A percentile compares a stretch with the other conserved stretches of the same genome.
phyloP scores from a whole-genome alignment of 768 basidiomycete species.

The Psilocybe cyanescens region DNA sequence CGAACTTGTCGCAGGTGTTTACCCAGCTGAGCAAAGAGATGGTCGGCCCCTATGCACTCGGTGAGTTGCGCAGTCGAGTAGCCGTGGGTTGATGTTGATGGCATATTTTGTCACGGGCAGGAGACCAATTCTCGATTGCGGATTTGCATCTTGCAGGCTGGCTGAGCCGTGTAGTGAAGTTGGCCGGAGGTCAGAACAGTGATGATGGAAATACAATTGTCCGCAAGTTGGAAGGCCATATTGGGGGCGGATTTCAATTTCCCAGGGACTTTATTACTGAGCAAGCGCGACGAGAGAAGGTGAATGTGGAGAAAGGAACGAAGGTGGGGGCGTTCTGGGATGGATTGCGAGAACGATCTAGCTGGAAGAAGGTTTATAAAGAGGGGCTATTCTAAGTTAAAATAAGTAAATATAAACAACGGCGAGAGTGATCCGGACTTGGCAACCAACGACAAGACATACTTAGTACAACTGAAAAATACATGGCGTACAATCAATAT shows the following conservation, averaged over 20 bases:
- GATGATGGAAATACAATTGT: slow-evolving; percentile 58
- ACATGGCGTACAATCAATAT: neutral
- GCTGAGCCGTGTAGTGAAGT: slow-evolving; percentile 61
- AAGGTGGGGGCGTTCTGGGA: slow-evolving; percentile 81
- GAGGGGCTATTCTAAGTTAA: slow-evolving; percentile 45
- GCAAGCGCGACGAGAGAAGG: slow-evolving; percentile 32
- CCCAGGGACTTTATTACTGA: slow-evolving; percentile 44
- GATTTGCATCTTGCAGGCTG: slow-evolving; percentile 84
- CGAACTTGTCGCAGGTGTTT: slow-evolving; percentile 47
- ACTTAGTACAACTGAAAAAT: neutral
- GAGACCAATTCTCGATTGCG: slow-evolving; percentile 82
- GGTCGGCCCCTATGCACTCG: slow-evolving; percentile 65
- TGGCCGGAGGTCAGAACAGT: slow-evolving; percentile 54
- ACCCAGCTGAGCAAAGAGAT: slow-evolving; percentile 57
- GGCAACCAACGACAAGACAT: slow-evolving; percentile 4
- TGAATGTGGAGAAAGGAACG: slow-evolving; percentile 43
- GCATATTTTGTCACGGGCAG: slow-evolving; percentile 35
- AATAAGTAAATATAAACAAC: neutral
- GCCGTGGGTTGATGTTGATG: neutral
- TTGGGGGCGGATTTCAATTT: slow-evolving; percentile 49
- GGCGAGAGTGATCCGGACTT: slow-evolving; percentile 8
- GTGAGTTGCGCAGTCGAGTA: slow-evolving; percentile 38
- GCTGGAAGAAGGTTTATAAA: slow-evolving; percentile 72
- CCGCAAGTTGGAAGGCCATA: slow-evolving; percentile 52
- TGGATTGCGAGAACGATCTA: slow-evolving; percentile 60